Base-by-base conservation (phyloP, 176 grass and related monocot genomes). In the Typha latifolia region DNA sequence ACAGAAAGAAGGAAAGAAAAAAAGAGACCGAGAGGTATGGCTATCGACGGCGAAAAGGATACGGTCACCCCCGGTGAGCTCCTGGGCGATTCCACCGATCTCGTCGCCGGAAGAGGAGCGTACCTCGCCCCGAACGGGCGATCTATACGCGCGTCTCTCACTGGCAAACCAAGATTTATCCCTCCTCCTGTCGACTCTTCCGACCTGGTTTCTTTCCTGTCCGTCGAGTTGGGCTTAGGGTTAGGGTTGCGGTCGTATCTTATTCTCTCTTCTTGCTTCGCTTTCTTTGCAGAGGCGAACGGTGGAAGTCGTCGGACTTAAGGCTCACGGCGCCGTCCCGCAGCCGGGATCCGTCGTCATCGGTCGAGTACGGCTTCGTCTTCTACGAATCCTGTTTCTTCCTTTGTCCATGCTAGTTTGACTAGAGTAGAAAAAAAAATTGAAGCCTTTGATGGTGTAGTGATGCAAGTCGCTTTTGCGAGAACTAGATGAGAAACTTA, bases 251-350 rank as follows among this genome's bases (percentile, higher is more conserved):
- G 0, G 29, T 47, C 61, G 22, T 14, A 68, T 64, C 14, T 3
- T 61, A 24, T 51, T 47, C 31, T 18, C 12, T 34, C 16, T 47
- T n/a, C 15, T 15, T 78, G 22, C 21, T 74, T 65, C 19, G 49
- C 20, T 80, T 22, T 48, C 32, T 49, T 47, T 78, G 74, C 89
- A 97, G 88, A 89, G 89, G 69, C 75, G 78, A 29, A 87, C 73
- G 20, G 84, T 90, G 69, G 93, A 97, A 72, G 86, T 97, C 50
- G 80, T 92, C 14, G 89, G 94, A 26, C 89, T 86, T 71, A 90
- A 87, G 74, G 89, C 89, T 32, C 85, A 92, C 69, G 85, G 81
- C 14, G 85, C 83, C 10, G 89, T 97, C 48, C 85, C 93, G 63
- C 85, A 89, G 32, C 88, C 88, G 12, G 88, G 93, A 66, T 89